Base-by-base conservation (phyloP, 164 flowering plant species). In the Vitis labrusca region DNA sequence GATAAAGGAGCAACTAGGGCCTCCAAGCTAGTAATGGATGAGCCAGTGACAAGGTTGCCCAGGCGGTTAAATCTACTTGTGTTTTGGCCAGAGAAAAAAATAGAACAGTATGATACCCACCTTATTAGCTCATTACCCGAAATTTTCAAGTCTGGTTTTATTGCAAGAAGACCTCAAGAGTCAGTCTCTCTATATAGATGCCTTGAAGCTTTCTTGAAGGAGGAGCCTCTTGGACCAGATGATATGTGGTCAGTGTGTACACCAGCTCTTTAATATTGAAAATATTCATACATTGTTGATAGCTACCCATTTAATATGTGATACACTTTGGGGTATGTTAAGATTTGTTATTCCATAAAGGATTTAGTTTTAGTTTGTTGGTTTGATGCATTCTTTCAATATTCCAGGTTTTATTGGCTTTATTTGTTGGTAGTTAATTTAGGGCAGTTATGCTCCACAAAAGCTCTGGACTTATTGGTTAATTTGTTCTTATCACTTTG, bases 161-260 rank as follows among this genome's bases (percentile, higher is more conserved):
- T 83, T 50, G 66, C 80, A 27, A 92, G 76, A 76, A 85, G 74
- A 74, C 83, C 91, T 64, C 97, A 85, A 71, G 98, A 95, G 61
- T 74, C 92, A 50, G 86, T 91, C 63, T 89, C 99, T 62, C 74
- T 95, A 56, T 92, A 89, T 76, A 84, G 82, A 60, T 95, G 99
- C 77, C 92, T 95, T 66, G 96, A 92, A 79, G 97, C 98, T 58
- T 95, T 95, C 76, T 76, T 95, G 67, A 91, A 84, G 80, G 99
- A 95, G 82, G 98, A 95, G 84, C 99, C 98, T 67, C 84, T 95
- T 66, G 98, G 99, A 76, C 99, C 97, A 50, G 98, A 93, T 66
- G 98, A 95, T 72, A 94, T 92, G 97, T 94, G 97, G 99, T 94
- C 1, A 89, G 92, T 84, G 27, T 65, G 15, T 64, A 44, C 50